Conservation (phyloP, 768 basidiomycete genomes). For the Strobilomyces echinocephalus region DNA sequence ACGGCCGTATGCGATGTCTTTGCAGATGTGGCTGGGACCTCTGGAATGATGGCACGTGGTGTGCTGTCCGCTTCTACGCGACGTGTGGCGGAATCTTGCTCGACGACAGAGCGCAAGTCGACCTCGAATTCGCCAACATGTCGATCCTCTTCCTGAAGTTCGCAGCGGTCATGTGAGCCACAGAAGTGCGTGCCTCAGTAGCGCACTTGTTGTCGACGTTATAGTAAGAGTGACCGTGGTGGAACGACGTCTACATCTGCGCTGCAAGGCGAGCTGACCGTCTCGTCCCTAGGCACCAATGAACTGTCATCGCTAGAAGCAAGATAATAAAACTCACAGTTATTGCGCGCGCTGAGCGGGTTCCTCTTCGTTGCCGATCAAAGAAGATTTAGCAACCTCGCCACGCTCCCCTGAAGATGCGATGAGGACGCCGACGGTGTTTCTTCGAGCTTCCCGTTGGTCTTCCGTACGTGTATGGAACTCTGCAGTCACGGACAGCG, state of each 20-base stretch:
- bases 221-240: no score
- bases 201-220: neutral
- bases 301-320: neutral
- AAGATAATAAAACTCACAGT: neutral
- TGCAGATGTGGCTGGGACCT: neutral
- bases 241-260: neutral
- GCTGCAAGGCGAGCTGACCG: neutral
- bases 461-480: no score
- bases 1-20: neutral
- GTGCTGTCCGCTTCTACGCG: neutral
- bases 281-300: slow-evolving; percentile 1
- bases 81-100: neutral
- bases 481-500: no score
- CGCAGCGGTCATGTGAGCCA: no score
- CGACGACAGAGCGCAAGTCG: neutral
- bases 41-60: neutral
- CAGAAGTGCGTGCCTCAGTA: no score
- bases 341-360: neutral
- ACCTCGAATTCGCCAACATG: no score
- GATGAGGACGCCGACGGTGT: no score
- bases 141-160: no score
- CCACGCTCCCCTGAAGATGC: neutral
- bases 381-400: neutral
- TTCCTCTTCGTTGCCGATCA: neutral
- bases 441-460: no score